phyloP scores from a whole-genome alignment of 2,329 filamentous ascomycete genomes.

The Trichophyton equinum region DNA sequence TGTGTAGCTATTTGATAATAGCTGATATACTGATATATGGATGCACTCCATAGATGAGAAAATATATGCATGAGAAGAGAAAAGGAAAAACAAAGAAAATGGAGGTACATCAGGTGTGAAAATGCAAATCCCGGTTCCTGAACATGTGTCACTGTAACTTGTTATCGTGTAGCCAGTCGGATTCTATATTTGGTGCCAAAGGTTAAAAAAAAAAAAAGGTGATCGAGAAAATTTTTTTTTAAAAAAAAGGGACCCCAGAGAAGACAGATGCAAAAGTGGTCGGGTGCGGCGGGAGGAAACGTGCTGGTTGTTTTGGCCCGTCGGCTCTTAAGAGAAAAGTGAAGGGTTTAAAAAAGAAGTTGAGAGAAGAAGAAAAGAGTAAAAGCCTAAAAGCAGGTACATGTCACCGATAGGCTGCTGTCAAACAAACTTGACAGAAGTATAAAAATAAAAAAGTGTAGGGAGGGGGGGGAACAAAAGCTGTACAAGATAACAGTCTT shows the following conservation, averaged over 20 bases:
- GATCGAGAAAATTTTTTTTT: not conserved
- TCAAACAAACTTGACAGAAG: not conserved
- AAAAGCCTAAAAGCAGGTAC: not conserved
- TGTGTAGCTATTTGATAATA: not conserved
- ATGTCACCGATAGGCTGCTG: not conserved
- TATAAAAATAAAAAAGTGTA: not conserved
- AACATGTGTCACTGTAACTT: not conserved
- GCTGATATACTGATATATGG: not conserved
- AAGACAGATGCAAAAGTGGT: too few species aligned
- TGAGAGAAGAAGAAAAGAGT: not conserved
- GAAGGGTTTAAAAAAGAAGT: not conserved
- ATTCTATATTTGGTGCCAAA: slow-evolving; percentile 1
- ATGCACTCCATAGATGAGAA: not conserved
- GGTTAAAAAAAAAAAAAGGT: not conserved
- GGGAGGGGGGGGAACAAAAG: too few species aligned
- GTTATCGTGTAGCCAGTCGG: not conserved
- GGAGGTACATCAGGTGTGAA: not conserved
- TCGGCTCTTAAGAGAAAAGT: not conserved
- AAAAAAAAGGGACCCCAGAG: not conserved
- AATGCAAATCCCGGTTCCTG: not conserved
- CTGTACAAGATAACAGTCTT: not conserved
- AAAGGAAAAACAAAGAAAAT: too few species aligned
- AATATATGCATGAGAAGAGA: too few species aligned
- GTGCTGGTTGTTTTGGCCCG: too few species aligned
- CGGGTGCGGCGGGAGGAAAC: too few species aligned